phyloP scores from a whole-genome alignment of 129 eudicot genomes.

The Flaveria brownii region DNA sequence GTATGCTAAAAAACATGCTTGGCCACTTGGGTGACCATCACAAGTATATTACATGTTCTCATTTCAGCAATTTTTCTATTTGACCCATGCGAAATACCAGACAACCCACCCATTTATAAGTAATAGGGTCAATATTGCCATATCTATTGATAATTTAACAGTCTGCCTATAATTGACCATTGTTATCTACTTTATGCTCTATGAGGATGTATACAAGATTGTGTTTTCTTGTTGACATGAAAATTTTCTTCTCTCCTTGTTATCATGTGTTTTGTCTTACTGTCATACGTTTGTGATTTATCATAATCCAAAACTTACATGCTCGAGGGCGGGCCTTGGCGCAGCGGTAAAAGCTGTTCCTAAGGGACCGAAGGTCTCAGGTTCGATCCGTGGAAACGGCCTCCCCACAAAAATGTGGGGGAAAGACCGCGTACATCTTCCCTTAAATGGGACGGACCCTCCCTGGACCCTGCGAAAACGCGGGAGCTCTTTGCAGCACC shows the following conservation, averaged over 20 bases:
- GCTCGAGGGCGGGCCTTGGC: no score
- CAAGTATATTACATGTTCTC: not conserved
- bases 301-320: not conserved
- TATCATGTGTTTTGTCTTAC: not conserved
- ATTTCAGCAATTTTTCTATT: not conserved
- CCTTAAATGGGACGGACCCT: no score
- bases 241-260: not conserved
- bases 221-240: not conserved
- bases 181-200: not conserved
- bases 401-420: no score
- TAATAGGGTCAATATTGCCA: not conserved
- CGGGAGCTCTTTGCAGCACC: no score
- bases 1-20: not conserved
- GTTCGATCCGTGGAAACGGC: no score
- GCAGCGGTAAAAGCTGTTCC: no score
- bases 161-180: not conserved
- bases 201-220: not conserved
- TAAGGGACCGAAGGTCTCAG: no score
- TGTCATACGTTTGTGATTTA: not conserved
- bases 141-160: not conserved
- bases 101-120: not conserved
- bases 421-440: no score
- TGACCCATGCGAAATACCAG: not conserved
- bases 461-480: no score
- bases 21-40: not conserved